Evolutionary conservation across 306 rosid genomes (phyloP), one percentile per base, ranked within the genome.

Genomic region (Clitoria ternatea): DNA sequence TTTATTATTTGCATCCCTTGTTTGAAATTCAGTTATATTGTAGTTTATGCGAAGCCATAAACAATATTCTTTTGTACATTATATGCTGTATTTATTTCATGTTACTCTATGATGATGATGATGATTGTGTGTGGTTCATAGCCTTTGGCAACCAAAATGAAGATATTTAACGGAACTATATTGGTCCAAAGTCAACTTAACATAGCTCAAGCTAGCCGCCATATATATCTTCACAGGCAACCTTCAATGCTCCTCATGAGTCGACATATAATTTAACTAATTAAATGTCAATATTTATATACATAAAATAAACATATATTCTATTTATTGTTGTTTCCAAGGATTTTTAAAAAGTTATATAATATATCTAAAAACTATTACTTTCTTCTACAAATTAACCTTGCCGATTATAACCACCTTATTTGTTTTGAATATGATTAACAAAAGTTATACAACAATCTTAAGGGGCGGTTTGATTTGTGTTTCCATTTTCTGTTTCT

Each of bases 21-120:
- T 43, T 73, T 55, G 11, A 14, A 36, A 39, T 11, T 43, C 36
- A 23, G 14, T 40, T 67, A 6, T 65, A 14, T 3, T 57, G 6
- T 39, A 52, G 47, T 35, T 66, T 62, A 19, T 50, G 20, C 49
- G 24, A 26, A 10, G 4, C 1, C 5, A 23, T 47, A 15, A 7
- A 18, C 35, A 26, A 62, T 54, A 70, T 80, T 75, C 75, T 80
- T 75, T 74, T 74, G 79, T 60, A 60, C 61, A 71, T 11, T 29
- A 1, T 5, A 14, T 29, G 14, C 40, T 29, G n/a, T 57, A 4
- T 4, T 17, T n/a, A n/a, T n/a, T n/a, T n/a, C n/a, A n/a, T n/a
- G 33, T 20, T 47, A 48, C 20, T 67, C n/a, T 23, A 30, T 6
- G 50, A 20, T 37, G 49, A 36, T 56, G 9, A 24, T 52, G 1